Conservation (phyloP, 345 rosid species). For the Alliaria petiolata region DNA sequence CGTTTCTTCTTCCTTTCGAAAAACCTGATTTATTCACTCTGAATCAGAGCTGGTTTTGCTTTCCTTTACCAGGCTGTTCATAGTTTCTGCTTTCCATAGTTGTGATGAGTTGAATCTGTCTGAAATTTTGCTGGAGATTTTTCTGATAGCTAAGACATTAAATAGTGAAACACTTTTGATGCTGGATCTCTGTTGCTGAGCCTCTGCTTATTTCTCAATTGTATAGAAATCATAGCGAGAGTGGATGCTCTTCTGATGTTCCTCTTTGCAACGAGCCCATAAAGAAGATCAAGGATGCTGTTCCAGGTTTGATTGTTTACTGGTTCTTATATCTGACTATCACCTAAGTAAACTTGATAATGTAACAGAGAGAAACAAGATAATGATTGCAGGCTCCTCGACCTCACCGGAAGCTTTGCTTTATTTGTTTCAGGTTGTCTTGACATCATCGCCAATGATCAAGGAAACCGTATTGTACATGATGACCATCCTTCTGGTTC, state of each 20-base stretch:
- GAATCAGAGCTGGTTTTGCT: background rate
- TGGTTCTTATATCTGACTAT: too few species aligned
- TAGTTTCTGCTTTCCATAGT: background rate
- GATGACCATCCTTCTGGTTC: too few species aligned
- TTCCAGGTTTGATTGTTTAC: too few species aligned
- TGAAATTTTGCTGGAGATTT: background rate
- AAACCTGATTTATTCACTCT: background rate
- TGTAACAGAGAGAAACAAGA: too few species aligned
- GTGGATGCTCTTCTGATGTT: slow-evolving; percentile 26
- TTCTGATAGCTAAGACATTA: background rate
- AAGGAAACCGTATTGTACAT: too few species aligned
- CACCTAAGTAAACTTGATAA: too few species aligned
- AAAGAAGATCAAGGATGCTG: too few species aligned
- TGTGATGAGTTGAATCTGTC: slow-evolving; percentile 12
- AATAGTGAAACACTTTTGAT: slow-evolving; percentile 15
- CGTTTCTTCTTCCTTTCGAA: background rate
- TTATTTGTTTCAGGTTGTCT: too few species aligned
- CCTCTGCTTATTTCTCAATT: background rate
- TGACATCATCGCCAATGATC: too few species aligned
- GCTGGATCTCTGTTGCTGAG: slow-evolving; percentile 7
- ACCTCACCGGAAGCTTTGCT: too few species aligned
- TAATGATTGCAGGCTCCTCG: too few species aligned
- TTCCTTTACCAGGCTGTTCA: background rate
- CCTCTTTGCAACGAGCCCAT: slow-evolving; percentile 9
- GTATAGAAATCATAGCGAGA: slow-evolving; percentile 30